phyloP scores from a whole-genome alignment of 1,284 basidiomycete genomes.

The Ceraceosorus bombacis region DNA sequence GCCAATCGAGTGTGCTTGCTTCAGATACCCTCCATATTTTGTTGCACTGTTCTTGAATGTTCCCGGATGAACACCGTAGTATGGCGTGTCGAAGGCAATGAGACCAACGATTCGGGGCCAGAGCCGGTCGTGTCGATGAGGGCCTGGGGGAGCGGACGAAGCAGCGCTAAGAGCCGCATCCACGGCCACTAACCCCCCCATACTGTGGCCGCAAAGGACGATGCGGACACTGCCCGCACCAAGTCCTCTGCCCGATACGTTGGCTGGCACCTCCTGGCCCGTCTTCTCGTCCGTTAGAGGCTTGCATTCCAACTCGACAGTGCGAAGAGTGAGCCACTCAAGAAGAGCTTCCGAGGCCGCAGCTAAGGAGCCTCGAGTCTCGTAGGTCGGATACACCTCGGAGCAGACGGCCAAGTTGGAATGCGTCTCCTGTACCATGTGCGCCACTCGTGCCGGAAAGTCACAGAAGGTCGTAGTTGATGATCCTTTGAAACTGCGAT shows the following conservation, averaged over 20 bases:
- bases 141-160: neutral
- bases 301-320: slow-evolving; percentile 68
- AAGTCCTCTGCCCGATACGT: slow-evolving; percentile 22
- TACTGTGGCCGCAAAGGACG: slow-evolving; percentile 77
- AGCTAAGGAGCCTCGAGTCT: slow-evolving; percentile 55
- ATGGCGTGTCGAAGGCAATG: slow-evolving; percentile 80
- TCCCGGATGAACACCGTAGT: slow-evolving; percentile 61
- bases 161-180: slow-evolving; percentile 63
- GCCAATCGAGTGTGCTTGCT: slow-evolving; percentile 57
- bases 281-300: slow-evolving; percentile 21
- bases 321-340: slow-evolving; percentile 56
- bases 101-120: slow-evolving; percentile 77
- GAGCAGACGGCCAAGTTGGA: slow-evolving; percentile 60
- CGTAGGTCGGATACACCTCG: slow-evolving; percentile 78
- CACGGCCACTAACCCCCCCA: slow-evolving; percentile 59
- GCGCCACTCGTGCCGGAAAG: slow-evolving; percentile 68
- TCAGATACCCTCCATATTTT: slow-evolving; percentile 67
- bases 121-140: slow-evolving; percentile 42
- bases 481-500: slow-evolving; percentile 59
- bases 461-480: slow-evolving; percentile 67
- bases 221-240: slow-evolving; percentile 54
- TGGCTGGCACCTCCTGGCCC: slow-evolving; percentile 13
- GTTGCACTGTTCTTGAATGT: slow-evolving; percentile 77
- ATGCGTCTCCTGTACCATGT: slow-evolving; percentile 58
- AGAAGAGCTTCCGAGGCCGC: slow-evolving; percentile 27